These are phyloP conservation scores for Lentinula novae-zelandiae DNA, from an alignment of 1,284 basidiomycete species.

Conservation along the genomic window DNA sequence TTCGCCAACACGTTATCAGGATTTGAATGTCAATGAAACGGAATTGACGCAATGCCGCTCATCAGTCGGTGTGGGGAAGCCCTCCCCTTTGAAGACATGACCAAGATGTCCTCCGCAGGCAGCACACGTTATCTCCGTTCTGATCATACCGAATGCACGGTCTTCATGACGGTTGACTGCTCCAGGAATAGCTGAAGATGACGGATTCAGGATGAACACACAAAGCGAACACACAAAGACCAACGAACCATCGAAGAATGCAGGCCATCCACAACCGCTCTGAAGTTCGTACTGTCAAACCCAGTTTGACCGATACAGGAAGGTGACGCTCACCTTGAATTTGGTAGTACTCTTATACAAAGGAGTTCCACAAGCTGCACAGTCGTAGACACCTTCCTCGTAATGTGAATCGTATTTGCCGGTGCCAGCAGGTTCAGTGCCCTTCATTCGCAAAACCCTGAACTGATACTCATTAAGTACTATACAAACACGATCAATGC, in stretches of 20 bases:
- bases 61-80: conserved; percentile 70
- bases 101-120: conserved; percentile 91
- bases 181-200: conserved; percentile 73
- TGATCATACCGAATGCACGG: conserved; percentile 46
- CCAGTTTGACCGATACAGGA: background rate
- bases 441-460: conserved; percentile 81
- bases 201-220: background rate
- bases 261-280: conserved; percentile 97
- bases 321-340: conserved; percentile 54
- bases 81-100: conserved; percentile 92
- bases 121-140: conserved; percentile 78
- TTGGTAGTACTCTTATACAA: conserved; percentile 88
- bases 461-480: conserved; percentile 49
- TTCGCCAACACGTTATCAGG: conserved; percentile 34
- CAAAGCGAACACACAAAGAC: background rate
- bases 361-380: conserved; percentile 66
- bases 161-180: conserved; percentile 79
- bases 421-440: conserved; percentile 78
- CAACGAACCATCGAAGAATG: conserved; percentile 82
- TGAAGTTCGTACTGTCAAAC: conserved; percentile 16
- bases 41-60: conserved; percentile 93
- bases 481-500: background rate
- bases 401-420: conserved; percentile 76
- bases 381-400: conserved; percentile 68
- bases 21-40: conserved; percentile 76